phyloP scores from a whole-genome alignment of 306 rosid species.

The Comarum palustre region DNA sequence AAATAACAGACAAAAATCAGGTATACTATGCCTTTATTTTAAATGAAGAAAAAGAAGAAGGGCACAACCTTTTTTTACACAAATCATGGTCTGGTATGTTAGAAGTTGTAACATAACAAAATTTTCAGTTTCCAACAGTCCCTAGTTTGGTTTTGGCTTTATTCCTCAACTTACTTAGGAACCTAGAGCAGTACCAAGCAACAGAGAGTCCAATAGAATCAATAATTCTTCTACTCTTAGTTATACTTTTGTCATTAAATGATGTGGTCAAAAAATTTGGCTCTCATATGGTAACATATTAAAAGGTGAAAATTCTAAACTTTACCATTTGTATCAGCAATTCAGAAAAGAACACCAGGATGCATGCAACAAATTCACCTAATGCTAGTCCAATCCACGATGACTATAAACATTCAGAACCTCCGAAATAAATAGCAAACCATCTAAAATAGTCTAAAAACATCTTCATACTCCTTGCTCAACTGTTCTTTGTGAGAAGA shows the following conservation, averaged over 20 bases:
- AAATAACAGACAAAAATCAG: neutral
- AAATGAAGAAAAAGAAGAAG: neutral
- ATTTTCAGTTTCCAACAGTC: neutral
- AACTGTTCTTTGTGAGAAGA: neutral
- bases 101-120: neutral
- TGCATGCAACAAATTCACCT: neutral
- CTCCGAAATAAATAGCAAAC: neutral
- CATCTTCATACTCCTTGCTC: neutral
- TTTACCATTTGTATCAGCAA: neutral
- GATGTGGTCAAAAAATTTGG: neutral
- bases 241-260: neutral
- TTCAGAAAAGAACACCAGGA: neutral
- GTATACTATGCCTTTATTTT: neutral
- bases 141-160: neutral
- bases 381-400: neutral
- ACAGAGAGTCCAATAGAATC: neutral
- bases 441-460: neutral
- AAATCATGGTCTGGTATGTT: neutral
- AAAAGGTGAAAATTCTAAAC: neutral
- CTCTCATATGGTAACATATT: neutral
- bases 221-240: neutral
- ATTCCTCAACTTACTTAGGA: neutral
- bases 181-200: neutral
- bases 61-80: neutral
- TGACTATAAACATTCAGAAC: neutral